These are phyloP conservation scores for Rhinocladiella similis DNA, from an alignment of 2,329 filamentous ascomycete genomes.

Conservation along the genomic window DNA sequence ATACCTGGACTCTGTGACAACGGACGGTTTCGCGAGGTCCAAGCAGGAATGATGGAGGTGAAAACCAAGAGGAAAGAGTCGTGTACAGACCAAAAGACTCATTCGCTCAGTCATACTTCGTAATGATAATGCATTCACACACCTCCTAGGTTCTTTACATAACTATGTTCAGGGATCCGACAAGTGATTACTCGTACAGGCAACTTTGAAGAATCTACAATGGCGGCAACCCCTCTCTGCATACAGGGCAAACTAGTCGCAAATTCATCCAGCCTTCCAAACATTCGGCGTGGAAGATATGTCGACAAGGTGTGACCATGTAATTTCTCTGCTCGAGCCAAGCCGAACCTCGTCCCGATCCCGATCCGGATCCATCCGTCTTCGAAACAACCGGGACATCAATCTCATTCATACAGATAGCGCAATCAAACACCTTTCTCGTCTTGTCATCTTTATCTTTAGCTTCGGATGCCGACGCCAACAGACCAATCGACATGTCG, in stretches of 20 bases:
- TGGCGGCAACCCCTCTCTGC: conserved; percentile 83
- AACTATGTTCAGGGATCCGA: no score
- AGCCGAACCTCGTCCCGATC: conserved; percentile 41
- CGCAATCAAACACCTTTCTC: conserved; percentile 76
- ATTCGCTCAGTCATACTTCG: no score
- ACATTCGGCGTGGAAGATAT: conserved; percentile 91
- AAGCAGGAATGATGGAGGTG: neutral
- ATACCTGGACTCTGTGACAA: no score
- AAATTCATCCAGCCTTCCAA: conserved; percentile 96
- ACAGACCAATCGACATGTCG: conserved; percentile 70
- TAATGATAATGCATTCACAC: no score
- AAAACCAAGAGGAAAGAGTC: no score
- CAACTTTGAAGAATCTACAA: conserved; percentile 50
- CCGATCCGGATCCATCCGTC: conserved; percentile 41
- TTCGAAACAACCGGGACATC: conserved; percentile 77
- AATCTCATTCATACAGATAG: conserved; percentile 89
- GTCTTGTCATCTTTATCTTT: conserved; percentile 45
- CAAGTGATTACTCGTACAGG: no score
- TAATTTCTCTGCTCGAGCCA: conserved; percentile 80
- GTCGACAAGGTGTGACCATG: conserved; percentile 96
- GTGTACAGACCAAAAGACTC: no score
- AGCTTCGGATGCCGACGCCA: conserved; percentile 49
- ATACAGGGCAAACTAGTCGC: conserved; percentile 90
- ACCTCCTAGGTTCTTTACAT: no score
- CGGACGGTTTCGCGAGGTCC: no score